These are phyloP conservation scores for Pyrenophora teres DNA, from an alignment of 2,329 filamentous ascomycete species.

Conservation along the genomic window DNA sequence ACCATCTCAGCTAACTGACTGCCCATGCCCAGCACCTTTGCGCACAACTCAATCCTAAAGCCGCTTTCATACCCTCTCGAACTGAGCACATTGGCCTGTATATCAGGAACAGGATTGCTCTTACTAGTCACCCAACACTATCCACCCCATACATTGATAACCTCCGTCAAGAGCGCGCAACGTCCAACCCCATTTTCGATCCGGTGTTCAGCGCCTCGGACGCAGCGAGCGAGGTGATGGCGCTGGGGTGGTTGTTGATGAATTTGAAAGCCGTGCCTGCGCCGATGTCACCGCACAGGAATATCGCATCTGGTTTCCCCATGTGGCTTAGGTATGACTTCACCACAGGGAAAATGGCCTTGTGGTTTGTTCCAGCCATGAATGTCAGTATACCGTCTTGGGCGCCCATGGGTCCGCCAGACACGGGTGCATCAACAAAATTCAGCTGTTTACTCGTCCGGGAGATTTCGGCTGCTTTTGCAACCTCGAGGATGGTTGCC, in stretches of 20 bases:
- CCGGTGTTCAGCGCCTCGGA: slow-evolving; percentile 68
- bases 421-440: slow-evolving; percentile 95
- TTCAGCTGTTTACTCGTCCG: slow-evolving; percentile 60
- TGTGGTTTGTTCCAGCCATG: slow-evolving; percentile 75
- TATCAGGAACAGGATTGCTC: slow-evolving; percentile 81
- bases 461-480: slow-evolving; percentile 63
- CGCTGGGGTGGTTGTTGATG: slow-evolving; percentile 94
- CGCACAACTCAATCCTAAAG: slow-evolving; percentile 43
- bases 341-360: slow-evolving; percentile 56
- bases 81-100: slow-evolving; percentile 45
- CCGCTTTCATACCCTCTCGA: slow-evolving; percentile 48
- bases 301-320: slow-evolving; percentile 72
- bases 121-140: slow-evolving; percentile 91
- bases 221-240: slow-evolving; percentile 81
- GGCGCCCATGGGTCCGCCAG: slow-evolving; percentile 89
- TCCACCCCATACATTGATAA: slow-evolving; percentile 90
- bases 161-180: slow-evolving; percentile 70
- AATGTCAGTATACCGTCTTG: slow-evolving; percentile 85
- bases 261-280: slow-evolving; percentile 87
- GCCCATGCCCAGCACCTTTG: slow-evolving; percentile 44
- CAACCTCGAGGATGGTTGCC: slow-evolving; percentile 76
- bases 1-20: slow-evolving; percentile 43
- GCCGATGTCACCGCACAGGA: slow-evolving; percentile 82
- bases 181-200: slow-evolving; percentile 62
- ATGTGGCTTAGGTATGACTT: slow-evolving; percentile 74